Base-by-base conservation (phyloP, 108 stramenopile genomes). In the Nannochloropsis gaditana region DNA sequence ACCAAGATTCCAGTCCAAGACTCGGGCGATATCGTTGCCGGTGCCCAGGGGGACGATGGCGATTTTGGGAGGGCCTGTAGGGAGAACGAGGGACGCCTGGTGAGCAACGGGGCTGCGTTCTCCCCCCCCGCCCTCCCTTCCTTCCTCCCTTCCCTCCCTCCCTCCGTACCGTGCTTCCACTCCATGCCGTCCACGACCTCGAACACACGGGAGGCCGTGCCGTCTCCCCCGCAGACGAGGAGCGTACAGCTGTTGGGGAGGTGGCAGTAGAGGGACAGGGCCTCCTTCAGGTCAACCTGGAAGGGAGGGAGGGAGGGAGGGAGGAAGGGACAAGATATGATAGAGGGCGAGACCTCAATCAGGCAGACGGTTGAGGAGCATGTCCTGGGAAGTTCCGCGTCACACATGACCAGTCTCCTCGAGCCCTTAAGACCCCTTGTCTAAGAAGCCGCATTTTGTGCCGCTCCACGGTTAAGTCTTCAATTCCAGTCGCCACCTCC, bases 201-300 rank as follows among this genome's bases (percentile, higher is more conserved):
- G 47, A 50, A 50, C 11, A 50, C 47, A 15, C 47, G 47, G 11
- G 47, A 50, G 15, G 47, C 47, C 47, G 47, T 50, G 47, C 47
- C 47, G 47, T 50, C 47, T 11, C 47, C 47, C 47, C 47, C 47
- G 47, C 47, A 50, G 47, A 50, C 47, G 47, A 50, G 47, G 47
- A 50, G 47, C 11, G 47, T 50, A 15, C 47, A 50, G 47, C 47
- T 50, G 1, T 50, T 50, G 47, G 47, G 47, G 47, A 50, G 47
- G 47, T 50, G 47, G 47, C 47, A 50, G 47, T 50, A 50, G 47
- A 50, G 47, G 47, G 47, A 50, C 11, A 50, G 47, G 47, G 47
- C 47, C 15, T 50, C 47, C 47, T 50, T 50, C 47, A 50, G 47
- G 47, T 50, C 47, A 11, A 50, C 47, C 47, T 50, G 47, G 47